A percentile compares a stretch with the other conserved stretches of the same genome.
These are phyloP conservation scores for Chenopodium berlandieri DNA, from an alignment of 148 eudicot species.

Conservation along the genomic window DNA sequence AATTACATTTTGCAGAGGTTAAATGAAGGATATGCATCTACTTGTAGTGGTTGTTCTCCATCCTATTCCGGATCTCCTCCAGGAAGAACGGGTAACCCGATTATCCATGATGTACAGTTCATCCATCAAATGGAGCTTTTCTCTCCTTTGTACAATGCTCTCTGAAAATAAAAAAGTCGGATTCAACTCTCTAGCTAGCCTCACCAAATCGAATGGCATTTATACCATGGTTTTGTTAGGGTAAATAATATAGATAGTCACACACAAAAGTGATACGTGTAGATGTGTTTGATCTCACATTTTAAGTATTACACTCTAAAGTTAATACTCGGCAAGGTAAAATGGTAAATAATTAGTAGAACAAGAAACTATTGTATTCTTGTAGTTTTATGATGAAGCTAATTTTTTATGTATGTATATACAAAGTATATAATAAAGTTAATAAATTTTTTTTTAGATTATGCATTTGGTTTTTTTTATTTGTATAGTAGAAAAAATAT, in stretches of 20 bases:
- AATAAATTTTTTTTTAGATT: no score
- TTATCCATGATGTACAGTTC: slow-evolving; percentile 48
- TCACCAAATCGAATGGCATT: neutral
- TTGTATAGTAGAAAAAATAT: no score
- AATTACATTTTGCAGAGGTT: slow-evolving; percentile 17
- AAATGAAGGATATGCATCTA: slow-evolving; percentile 25
- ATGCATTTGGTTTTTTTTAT: no score
- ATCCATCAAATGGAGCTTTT: slow-evolving; percentile 45
- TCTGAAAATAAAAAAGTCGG: slow-evolving; percentile 34
- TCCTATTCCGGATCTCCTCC: slow-evolving; percentile 55
- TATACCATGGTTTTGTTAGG: neutral
- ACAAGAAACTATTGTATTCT: neutral
- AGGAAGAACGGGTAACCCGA: slow-evolving; percentile 45
- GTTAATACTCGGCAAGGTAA: neutral
- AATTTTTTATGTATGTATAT: neutral
- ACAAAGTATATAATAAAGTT: no score
- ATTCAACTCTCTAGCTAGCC: neutral
- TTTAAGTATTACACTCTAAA: no score
- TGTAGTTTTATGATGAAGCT: neutral
- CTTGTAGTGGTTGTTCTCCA: slow-evolving; percentile 33
- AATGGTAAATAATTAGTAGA: slow-evolving; percentile 7
- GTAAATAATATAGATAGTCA: no score
- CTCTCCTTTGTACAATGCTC: slow-evolving; percentile 37
- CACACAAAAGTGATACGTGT: no score
- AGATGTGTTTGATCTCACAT: no score